A percentile compares a stretch with the other conserved stretches of the same genome.
Conservation (phyloP, 257 asterid genomes). For the Gentiana straminea region DNA sequence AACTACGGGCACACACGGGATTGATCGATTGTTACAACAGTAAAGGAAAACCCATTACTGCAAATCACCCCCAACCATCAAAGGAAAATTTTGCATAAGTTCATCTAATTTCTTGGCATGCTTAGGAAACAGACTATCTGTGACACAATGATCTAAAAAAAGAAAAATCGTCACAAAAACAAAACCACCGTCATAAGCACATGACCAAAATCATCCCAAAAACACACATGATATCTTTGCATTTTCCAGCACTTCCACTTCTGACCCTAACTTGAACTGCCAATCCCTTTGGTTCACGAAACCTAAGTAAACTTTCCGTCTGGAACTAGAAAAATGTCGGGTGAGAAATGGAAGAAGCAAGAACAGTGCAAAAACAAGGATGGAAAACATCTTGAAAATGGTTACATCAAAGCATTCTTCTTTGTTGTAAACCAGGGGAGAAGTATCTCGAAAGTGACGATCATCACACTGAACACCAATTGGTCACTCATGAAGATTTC, state of each 20-base stretch:
- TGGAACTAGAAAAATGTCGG: not conserved
- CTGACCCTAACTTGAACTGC: too few relatives aligned
- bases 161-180: slow-evolving; percentile 61
- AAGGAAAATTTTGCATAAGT: slow-evolving; percentile 78
- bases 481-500: too few relatives aligned
- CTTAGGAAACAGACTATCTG: slow-evolving; percentile 60
- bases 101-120: slow-evolving; percentile 63
- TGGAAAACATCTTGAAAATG: slow-evolving; percentile 47
- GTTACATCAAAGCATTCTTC: slow-evolving; percentile 58
- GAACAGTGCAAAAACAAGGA: slow-evolving; percentile 59
- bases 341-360: slow-evolving; percentile 92
- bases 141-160: slow-evolving; percentile 69
- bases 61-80: slow-evolving; percentile 80
- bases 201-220: slow-evolving; percentile 12
- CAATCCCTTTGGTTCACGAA: slow-evolving; percentile 42
- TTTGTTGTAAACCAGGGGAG: slow-evolving; percentile 58
- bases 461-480: slow-evolving; percentile 1
- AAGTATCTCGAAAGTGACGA: slow-evolving; percentile 82
- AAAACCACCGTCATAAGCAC: slow-evolving; percentile 69
- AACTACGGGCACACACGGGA: too few relatives aligned
- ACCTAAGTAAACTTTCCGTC: slow-evolving; percentile 78
- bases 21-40: slow-evolving; percentile 39
- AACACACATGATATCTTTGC: too few relatives aligned
- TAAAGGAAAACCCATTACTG: slow-evolving; percentile 68
- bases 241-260: too few relatives aligned